Base-by-base conservation (phyloP, 768 basidiomycete species). In the Podaxis carcinomalis region DNA sequence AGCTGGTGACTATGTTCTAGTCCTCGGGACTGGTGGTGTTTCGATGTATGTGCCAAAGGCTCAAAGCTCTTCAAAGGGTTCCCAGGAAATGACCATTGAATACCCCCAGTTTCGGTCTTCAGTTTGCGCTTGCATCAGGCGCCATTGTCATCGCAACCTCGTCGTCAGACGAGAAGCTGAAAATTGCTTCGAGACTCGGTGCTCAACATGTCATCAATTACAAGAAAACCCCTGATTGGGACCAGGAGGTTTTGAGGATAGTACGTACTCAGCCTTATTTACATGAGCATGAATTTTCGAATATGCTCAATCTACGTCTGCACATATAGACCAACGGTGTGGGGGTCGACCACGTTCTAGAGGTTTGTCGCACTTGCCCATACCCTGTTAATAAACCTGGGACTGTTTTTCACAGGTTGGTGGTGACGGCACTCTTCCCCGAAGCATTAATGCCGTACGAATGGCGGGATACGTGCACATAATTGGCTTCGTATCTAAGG, bases 181-280 rank as follows among this genome's bases (percentile, higher is more conserved):
- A 77, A 59, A 57, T 78, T 23, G 83, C 76, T n/a, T 73, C 72
- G 56, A 74, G 73, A 42, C 76, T 85, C 19, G 83, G 85, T 27
- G 78, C 75, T n/a, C 75, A 78, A 10, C 73, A 84, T 56, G 62
- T 81, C 23, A 83, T 88, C 74, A 86, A 88, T 71, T 88, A 88
- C 69, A 81, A 77, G 62, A 80, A 70, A 61, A 74, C 71, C 1
- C 78, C 80, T 2, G 68, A 84, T 49, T 88, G 86, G 86, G 82
- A 84, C 44, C 67, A 78, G 37, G 78, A 83, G 63, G 81, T 72
- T 4, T 28, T 67, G 62, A 71, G 67, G 37, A 69, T 83, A 14
- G 79, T 78, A 57, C 4, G 55, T 57, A 16, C 4, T 7, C 23
- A 37, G 19, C 14, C 6, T 13, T 4, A n/a, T 14, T 19, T 49